Evolutionary conservation across 352 stramenopile species (phyloP).

Genomic region (Pythium dissimile): DNA sequence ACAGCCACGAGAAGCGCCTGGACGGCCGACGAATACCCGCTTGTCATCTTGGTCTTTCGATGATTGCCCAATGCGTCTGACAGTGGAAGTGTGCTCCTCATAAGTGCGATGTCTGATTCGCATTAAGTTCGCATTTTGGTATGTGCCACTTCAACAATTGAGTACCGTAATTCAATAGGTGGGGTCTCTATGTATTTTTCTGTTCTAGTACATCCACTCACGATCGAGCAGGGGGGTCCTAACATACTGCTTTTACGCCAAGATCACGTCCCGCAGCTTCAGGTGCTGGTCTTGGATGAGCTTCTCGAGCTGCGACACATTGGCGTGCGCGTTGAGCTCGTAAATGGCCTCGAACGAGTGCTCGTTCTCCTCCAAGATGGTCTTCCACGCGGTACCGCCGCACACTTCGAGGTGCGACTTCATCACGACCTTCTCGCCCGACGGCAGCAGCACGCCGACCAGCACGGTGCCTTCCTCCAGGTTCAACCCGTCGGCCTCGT

Average conservation of each 20-base stretch:
- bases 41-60: slow-evolving; percentile 3
- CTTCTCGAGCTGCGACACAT: slow-evolving; percentile 84
- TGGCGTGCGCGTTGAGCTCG: slow-evolving; percentile 89
- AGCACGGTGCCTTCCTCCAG: slow-evolving; percentile 92
- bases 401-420: slow-evolving; percentile 91
- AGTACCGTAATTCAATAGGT: slow-evolving; percentile 22
- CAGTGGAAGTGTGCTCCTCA: no score
- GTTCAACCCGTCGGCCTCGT: slow-evolving; percentile 87
- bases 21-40: slow-evolving; percentile 4
- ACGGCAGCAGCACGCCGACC: slow-evolving; percentile 90
- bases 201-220: slow-evolving; percentile 15
- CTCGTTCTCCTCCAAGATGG: slow-evolving; percentile 88
- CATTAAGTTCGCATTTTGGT: slow-evolving; percentile 11
- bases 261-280: slow-evolving; percentile 71
- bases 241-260: slow-evolving; percentile 39
- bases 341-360: slow-evolving; percentile 96
- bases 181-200: slow-evolving; percentile 21
- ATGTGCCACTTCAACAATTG: slow-evolving; percentile 14
- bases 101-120: no score
- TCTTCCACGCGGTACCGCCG: slow-evolving; percentile 94
- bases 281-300: slow-evolving; percentile 79
- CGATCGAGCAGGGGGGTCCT: background rate
- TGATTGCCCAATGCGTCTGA: background rate
- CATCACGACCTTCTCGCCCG: slow-evolving; percentile 92
- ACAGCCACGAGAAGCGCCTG: slow-evolving; percentile 28